Evolutionary conservation across 371 early-diverging fungal species (phyloP).

Genomic region (Saksenaea vasiformis): DNA sequence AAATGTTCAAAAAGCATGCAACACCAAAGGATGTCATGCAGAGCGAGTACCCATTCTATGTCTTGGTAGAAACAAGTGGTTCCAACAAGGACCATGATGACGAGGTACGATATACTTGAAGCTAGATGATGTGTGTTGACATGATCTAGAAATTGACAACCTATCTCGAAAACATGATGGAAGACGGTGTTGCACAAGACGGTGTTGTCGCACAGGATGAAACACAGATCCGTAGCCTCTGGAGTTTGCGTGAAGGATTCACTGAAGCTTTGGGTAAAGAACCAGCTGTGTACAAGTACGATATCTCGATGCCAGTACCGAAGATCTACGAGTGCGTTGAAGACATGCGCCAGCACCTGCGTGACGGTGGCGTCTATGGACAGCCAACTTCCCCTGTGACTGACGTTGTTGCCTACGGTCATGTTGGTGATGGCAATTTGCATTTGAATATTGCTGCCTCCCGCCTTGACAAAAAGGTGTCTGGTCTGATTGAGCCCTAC

Average conservation of each 20-base stretch:
- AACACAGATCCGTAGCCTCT: conserved; percentile 70
- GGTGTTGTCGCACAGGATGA: conserved; percentile 92
- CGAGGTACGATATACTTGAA: conserved; percentile 40
- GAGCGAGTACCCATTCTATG: conserved; percentile 80
- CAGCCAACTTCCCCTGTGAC: conserved; percentile 57
- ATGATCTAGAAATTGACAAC: conserved; percentile 60
- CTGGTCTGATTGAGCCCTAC: conserved; percentile 85
- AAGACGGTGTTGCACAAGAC: conserved; percentile 72
- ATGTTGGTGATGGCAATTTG: conserved; percentile 90
- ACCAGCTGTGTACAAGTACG: conserved; percentile 91
- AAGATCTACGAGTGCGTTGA: conserved; percentile 85
- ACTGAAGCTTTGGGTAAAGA: conserved; percentile 88
- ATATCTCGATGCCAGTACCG: conserved; percentile 86
- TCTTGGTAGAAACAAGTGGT: conserved; percentile 93
- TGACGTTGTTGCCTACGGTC: conserved; percentile 90
- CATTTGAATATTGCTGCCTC: conserved; percentile 90
- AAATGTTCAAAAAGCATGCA: conserved; percentile 72
- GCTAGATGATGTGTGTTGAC: background rate
- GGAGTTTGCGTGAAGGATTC: conserved; percentile 93
- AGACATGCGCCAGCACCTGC: conserved; percentile 73
- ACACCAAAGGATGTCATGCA: conserved; percentile 66
- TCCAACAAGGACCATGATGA: conserved; percentile 92
- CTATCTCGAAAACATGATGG: conserved; percentile 73
- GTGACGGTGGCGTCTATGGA: conserved; percentile 54
- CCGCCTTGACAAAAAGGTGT: conserved; percentile 56